A percentile compares a stretch with the other conserved stretches of the same genome.
These are phyloP conservation scores for Mortierella antarctica DNA, from an alignment of 192 early-diverging fungal species.

Conservation along the genomic window DNA sequence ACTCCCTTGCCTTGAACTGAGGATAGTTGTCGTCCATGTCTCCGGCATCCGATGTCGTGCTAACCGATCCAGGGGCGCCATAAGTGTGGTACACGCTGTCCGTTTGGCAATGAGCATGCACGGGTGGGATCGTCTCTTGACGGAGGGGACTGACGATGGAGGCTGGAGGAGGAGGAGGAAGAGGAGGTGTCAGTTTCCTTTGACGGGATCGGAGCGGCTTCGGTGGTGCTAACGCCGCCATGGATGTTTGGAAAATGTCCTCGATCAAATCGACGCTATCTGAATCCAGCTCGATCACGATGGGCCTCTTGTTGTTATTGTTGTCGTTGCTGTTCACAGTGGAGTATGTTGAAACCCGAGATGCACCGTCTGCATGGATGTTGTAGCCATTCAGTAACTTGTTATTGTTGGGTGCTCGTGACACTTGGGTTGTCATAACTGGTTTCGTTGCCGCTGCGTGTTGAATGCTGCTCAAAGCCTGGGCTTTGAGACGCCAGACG, in stretches of 20 bases:
- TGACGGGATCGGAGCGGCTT: constrained; percentile 1
- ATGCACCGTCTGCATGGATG: constrained; percentile 9
- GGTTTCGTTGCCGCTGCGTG: not conserved
- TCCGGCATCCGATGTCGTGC: not conserved
- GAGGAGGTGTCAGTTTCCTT: not conserved
- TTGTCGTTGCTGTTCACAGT: not conserved
- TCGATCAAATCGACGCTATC: not conserved
- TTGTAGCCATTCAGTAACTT: constrained; percentile 1
- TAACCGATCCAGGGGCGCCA: not conserved
- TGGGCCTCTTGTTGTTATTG: not conserved
- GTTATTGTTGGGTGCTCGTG: not conserved
- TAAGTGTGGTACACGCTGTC: not conserved
- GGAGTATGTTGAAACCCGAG: not conserved
- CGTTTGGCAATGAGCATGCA: not conserved
- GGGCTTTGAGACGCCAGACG: constrained; percentile 4
- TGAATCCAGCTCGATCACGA: constrained; percentile 1
- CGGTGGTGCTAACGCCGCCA: not conserved
- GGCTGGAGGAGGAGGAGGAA: not conserved
- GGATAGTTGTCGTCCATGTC: not conserved
- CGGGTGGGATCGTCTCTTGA: constrained; percentile 1
- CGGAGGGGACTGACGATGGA: not conserved
- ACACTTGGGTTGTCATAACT: not conserved
- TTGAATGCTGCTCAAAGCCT: not conserved
- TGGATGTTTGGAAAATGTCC: not conserved
- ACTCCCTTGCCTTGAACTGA: constrained; percentile 7